These are phyloP conservation scores for Cytidiella melzeri DNA, from an alignment of 768 basidiomycete species.

Conservation along the genomic window DNA sequence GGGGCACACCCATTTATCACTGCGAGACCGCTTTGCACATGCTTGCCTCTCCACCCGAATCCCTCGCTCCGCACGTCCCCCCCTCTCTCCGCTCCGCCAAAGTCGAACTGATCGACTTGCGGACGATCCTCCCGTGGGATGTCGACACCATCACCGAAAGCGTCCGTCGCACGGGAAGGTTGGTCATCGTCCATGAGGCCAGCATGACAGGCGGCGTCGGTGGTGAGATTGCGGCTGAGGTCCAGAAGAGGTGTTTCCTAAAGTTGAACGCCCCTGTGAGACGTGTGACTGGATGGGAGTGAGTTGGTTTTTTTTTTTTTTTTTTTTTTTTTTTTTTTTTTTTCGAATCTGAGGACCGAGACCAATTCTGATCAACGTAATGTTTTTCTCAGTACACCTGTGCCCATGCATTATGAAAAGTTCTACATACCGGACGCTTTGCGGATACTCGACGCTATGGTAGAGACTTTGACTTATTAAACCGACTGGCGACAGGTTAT, in stretches of 20 bases:
- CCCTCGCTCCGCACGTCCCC: slow-evolving; percentile 62
- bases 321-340: slow-evolving; percentile 1
- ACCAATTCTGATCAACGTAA: too few species aligned
- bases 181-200: slow-evolving; percentile 91
- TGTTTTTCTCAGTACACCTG: slow-evolving; percentile 58
- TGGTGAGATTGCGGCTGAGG: slow-evolving; percentile 85
- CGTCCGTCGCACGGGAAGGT: slow-evolving; percentile 76
- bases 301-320: slow-evolving; percentile 33
- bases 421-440: slow-evolving; percentile 88
- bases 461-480: slow-evolving; percentile 76
- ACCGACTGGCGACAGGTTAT: too few species aligned
- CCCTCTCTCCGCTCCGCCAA: slow-evolving; percentile 56
- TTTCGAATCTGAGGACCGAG: too few species aligned
- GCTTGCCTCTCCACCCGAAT: slow-evolving; percentile 57
- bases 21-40: slow-evolving; percentile 81
- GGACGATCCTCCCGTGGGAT: slow-evolving; percentile 89
- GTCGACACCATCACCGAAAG: slow-evolving; percentile 74
- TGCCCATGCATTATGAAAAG: slow-evolving; percentile 82
- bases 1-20: slow-evolving; percentile 91
- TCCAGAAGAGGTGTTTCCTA: slow-evolving; percentile 85
- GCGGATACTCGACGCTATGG: slow-evolving; percentile 73
- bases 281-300: slow-evolving; percentile 93
- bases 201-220: slow-evolving; percentile 84
- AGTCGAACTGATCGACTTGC: slow-evolving; percentile 85
- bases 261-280: slow-evolving; percentile 84